Evolutionary conservation across 2,329 filamentous ascomycete genomes (phyloP).

Genomic region (Fusarium sp.): DNA sequence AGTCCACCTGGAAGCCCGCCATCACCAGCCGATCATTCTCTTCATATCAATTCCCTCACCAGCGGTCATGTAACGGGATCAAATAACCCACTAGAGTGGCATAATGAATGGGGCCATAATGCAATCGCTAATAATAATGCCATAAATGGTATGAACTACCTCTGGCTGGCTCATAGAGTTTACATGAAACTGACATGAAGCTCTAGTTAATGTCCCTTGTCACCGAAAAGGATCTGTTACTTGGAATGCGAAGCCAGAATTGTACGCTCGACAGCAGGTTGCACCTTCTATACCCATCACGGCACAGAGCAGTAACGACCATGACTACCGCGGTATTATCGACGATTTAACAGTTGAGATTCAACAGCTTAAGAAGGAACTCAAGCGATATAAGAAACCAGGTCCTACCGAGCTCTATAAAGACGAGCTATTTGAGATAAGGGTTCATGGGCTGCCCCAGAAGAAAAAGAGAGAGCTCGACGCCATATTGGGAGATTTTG

Average conservation of each 20-base stretch:
- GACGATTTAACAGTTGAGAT: constrained; percentile 88
- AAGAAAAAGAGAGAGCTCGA: constrained; percentile 83
- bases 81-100: background rate
- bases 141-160: background rate
- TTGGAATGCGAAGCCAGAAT: constrained; percentile 55
- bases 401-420: constrained; percentile 75
- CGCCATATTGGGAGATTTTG: constrained; percentile 76
- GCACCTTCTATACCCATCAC: constrained; percentile 47
- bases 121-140: background rate
- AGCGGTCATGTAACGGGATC: background rate
- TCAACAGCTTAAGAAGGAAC: constrained; percentile 77
- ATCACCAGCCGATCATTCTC: background rate
- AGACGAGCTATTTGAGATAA: constrained; percentile 85
- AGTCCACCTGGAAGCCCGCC: background rate
- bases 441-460: constrained; percentile 77
- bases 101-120: background rate
- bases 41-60: background rate
- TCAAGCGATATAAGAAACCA: constrained; percentile 76
- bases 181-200: background rate
- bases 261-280: constrained; percentile 28
- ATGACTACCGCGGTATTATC: constrained; percentile 83
- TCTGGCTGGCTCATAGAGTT: background rate
- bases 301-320: constrained; percentile 69
- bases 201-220: constrained; percentile 64
- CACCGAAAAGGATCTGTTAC: constrained; percentile 64